Conservation (phyloP, 352 stramenopile genomes). For the Globisporangium cederbergense region DNA sequence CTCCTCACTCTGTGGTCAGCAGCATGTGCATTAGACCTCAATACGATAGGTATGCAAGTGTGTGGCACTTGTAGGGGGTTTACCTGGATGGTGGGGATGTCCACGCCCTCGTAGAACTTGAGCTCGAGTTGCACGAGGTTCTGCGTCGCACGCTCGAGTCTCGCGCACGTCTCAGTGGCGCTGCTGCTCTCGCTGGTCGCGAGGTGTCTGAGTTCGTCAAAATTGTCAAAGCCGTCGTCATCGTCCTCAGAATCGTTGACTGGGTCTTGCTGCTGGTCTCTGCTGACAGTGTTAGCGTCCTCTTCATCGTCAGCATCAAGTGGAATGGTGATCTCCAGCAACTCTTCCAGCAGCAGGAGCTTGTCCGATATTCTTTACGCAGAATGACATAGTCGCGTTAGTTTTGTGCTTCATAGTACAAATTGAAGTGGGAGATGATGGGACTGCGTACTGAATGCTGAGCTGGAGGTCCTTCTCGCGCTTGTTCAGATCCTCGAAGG, state of each 20-base stretch:
- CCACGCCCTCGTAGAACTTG: conserved; percentile 67
- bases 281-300: background rate
- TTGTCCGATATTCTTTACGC: conserved; percentile 58
- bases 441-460: conserved; percentile 38
- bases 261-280: background rate
- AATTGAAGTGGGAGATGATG: background rate
- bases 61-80: background rate
- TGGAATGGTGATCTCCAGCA: conserved; percentile 61
- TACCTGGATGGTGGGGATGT: conserved; percentile 72
- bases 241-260: conserved; percentile 20
- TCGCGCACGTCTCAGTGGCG: conserved; percentile 57
- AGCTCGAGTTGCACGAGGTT: conserved; percentile 76
- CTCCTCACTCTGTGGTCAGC: conserved; percentile 42
- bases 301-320: conserved; percentile 27
- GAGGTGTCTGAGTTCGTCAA: conserved; percentile 46
- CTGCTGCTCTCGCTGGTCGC: conserved; percentile 30
- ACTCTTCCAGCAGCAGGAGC: conserved; percentile 65
- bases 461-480: conserved; percentile 49
- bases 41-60: background rate
- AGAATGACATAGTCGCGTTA: background rate
- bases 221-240: conserved; percentile 69
- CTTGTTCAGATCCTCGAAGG: conserved; percentile 39
- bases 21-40: background rate
- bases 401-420: background rate
- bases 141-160: conserved; percentile 69